Evolutionary conservation across 148 eudicot genomes (phyloP).

Genomic region (Fallopia convolvulus): DNA sequence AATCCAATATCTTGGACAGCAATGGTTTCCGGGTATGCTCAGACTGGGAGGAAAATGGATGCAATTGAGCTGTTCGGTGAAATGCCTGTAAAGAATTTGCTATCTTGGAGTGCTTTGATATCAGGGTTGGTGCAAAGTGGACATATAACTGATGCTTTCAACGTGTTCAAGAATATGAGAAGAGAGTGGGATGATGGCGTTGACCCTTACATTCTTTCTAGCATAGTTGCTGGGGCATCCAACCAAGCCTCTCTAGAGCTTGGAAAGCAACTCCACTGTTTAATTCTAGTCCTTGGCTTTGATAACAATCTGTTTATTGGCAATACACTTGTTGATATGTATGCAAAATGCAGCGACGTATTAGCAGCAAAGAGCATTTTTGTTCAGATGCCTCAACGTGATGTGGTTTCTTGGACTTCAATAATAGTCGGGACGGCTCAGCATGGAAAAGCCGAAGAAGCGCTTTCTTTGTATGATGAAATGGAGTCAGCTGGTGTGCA

Average conservation of each 20-base stretch:
- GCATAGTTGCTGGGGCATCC: conserved; percentile 46
- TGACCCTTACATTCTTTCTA: conserved; percentile 50
- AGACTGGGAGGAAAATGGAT: conserved; percentile 36
- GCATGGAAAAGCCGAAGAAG: conserved; percentile 62
- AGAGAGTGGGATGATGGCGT: conserved; percentile 31
- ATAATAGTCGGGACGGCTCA: conserved; percentile 73
- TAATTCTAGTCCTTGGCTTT: conserved; percentile 49
- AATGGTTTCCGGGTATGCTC: conserved; percentile 59
- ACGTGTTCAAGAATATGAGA: conserved; percentile 40
- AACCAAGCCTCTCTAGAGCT: conserved; percentile 45
- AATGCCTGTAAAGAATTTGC: conserved; percentile 41
- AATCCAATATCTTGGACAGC: conserved; percentile 66
- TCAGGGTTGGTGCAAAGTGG: conserved; percentile 70
- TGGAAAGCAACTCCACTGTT: conserved; percentile 57
- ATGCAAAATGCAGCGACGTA: conserved; percentile 71
- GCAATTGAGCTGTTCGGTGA: conserved; percentile 42
- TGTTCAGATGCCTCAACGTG: conserved; percentile 26
- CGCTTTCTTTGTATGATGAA: conserved; percentile 47
- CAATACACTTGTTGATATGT: conserved; percentile 68
- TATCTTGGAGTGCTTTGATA: conserved; percentile 75
- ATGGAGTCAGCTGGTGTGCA: conserved; percentile 45
- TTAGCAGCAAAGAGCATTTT: conserved; percentile 43
- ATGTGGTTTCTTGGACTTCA: conserved; percentile 77
- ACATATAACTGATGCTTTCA: conserved; percentile 35
- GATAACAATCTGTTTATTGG: conserved; percentile 36